Percentiles rank a stretch among this genome's conserved stretches.
phyloP scores from a whole-genome alignment of 371 early-diverging fungal species.

The Apophysomyces elegans region DNA sequence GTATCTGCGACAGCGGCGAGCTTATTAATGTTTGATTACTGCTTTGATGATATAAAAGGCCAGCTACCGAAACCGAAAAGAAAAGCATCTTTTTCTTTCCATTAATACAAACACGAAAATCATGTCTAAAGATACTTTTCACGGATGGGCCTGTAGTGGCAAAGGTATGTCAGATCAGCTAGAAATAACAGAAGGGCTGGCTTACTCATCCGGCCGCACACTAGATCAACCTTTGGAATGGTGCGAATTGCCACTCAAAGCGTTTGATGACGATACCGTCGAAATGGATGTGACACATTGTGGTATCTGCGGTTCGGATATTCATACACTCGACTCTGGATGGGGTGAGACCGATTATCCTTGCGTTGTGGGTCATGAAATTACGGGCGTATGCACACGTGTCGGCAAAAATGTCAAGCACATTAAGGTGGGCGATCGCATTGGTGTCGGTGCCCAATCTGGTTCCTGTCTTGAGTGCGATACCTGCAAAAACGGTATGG shows the following conservation, averaged over 20 bases:
- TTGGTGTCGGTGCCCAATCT: slow-evolving; percentile 74
- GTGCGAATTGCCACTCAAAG: slow-evolving; percentile 16
- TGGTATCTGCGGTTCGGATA: slow-evolving; percentile 54
- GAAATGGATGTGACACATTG: slow-evolving; percentile 52
- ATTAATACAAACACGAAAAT: slow-evolving; percentile 1
- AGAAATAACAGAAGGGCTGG: neutral
- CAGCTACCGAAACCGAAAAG: neutral
- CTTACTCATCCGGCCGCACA: neutral
- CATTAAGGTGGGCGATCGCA: slow-evolving; percentile 67
- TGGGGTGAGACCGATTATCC: slow-evolving; percentile 19
- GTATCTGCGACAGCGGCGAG: too few relatives aligned
- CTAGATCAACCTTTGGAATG: slow-evolving; percentile 24
- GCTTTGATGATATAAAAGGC: neutral
- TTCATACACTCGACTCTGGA: slow-evolving; percentile 56
- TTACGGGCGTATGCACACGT: slow-evolving; percentile 44
- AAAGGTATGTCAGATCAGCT: slow-evolving; percentile 18
- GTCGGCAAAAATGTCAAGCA: slow-evolving; percentile 57
- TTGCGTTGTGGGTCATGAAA: slow-evolving; percentile 15
- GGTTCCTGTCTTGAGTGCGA: slow-evolving; percentile 47
- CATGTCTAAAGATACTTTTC: slow-evolving; percentile 25
- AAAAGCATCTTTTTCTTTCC: neutral
- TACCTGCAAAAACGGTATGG: slow-evolving; percentile 26
- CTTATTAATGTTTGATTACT: too few relatives aligned
- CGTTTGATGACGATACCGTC: slow-evolving; percentile 46
- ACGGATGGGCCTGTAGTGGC: slow-evolving; percentile 34